Conservation (phyloP, 495 filamentous ascomycete genomes). For the Penicillium chermesinum region DNA sequence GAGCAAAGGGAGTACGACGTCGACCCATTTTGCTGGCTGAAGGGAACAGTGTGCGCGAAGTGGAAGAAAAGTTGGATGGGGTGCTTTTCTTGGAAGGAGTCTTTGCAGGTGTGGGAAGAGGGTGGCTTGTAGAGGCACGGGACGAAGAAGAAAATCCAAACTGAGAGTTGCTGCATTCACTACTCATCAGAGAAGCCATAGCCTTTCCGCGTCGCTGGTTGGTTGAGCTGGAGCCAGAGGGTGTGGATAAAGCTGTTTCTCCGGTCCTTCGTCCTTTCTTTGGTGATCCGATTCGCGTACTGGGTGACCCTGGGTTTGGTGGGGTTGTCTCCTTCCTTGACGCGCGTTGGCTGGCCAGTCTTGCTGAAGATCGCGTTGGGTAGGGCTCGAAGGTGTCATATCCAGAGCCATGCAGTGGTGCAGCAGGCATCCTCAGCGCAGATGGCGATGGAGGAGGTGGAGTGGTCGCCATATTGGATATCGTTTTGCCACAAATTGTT, state of each 20-base stretch:
- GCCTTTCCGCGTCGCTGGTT: neutral
- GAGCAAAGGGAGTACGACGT: slow-evolving; percentile 54
- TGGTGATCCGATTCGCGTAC: slow-evolving; percentile 10
- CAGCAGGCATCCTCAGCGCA: slow-evolving; percentile 58
- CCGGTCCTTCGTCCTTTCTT: slow-evolving; percentile 13
- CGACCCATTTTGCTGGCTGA: slow-evolving; percentile 38
- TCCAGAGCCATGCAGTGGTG: slow-evolving; percentile 64
- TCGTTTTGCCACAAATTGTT: no score
- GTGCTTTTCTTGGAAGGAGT: slow-evolving; percentile 66
- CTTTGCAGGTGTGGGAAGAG: slow-evolving; percentile 86
- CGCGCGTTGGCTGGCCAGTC: slow-evolving; percentile 40
- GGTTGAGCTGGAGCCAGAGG: neutral
- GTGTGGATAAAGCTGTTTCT: slow-evolving; percentile 6
- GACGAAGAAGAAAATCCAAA: slow-evolving; percentile 4
- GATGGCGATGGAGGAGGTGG: slow-evolving; percentile 54
- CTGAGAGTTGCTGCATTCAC: slow-evolving; percentile 3
- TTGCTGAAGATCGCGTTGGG: slow-evolving; percentile 44
- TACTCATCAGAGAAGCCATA: neutral
- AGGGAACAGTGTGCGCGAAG: slow-evolving; percentile 74
- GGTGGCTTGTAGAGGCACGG: slow-evolving; percentile 24
- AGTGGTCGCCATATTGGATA: slow-evolving; percentile 37
- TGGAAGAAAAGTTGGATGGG: slow-evolving; percentile 51
- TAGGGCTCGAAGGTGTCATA: slow-evolving; percentile 69
- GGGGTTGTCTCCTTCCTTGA: slow-evolving; percentile 37
- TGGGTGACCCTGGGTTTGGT: slow-evolving; percentile 22